Base-by-base conservation (phyloP, 2,329 filamentous ascomycete species). In the Xylariaceae sp. region DNA sequence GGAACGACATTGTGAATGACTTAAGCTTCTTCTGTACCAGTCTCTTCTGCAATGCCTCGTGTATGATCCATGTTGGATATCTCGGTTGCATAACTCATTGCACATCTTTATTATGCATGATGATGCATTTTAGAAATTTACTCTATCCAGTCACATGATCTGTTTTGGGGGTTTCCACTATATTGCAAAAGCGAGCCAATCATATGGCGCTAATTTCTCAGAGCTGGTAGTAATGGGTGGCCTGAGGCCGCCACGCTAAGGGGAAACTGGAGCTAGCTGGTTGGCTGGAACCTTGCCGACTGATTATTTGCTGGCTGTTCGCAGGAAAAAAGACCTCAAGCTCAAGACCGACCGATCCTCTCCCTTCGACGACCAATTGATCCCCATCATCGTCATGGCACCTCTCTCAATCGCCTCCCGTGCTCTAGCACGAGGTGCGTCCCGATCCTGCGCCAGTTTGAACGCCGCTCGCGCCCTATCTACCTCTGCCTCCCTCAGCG, bases 371-470 rank as follows among this genome's bases (percentile, higher is more conserved):
- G 56, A 54, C 59, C 55, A 53, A 62, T 61, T 59, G 57, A 55
- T 39, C 48, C 43, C 44, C 50, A 47, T 41, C 48, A 51, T 53
- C 63, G 65, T 64, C 60, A 87, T 87, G 83, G 81, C 81, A 67
- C 73, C 81, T 65, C 78, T 89, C 67, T 70, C 81, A 62, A 75
- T 77, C 64, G 77, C 81, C 64, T 80, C 85, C 65, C 80, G 81
- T 68, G 73, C 79, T 61, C 75, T 87, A 64, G 73, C 86, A 73
- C 84, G 84, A 68, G 66, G 68, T 48, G 62, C 69, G 51, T 68
- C 69, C 56, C 67, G 64, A 56, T 64, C 61, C 51, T 60, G 59
- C 49, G 55, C 63, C 55, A 62, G 64, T 39, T 48, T 62, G 19
- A 60, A 51, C 49, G 59, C 65, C 45, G 66, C 73, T 55, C 76